Evolutionary conservation across 2,329 filamentous ascomycete genomes (phyloP).

Genomic region (Thermothelomyces thermophilus): DNA sequence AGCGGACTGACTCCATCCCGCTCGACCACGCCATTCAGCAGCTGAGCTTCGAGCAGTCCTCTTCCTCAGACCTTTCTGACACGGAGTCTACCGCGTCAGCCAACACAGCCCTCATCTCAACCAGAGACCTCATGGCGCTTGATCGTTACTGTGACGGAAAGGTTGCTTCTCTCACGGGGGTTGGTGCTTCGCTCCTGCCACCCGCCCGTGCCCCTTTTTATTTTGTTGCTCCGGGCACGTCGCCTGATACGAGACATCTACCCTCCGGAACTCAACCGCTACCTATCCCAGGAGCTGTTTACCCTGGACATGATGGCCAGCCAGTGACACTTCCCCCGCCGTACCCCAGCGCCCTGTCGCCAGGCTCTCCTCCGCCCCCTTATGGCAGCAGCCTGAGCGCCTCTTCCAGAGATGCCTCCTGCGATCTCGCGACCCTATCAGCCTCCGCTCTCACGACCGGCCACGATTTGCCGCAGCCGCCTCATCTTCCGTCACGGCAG

Average conservation of each 20-base stretch:
- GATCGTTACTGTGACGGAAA: slow-evolving; percentile 35
- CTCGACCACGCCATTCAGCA: slow-evolving; percentile 1
- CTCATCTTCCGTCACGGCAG: slow-evolving; percentile 20
- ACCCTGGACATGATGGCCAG: slow-evolving; percentile 23
- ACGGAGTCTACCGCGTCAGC: slow-evolving; percentile 33
- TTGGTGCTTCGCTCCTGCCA: slow-evolving; percentile 35
- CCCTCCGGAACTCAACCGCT: slow-evolving; percentile 32
- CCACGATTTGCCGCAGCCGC: slow-evolving; percentile 18
- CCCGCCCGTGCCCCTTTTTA: slow-evolving; percentile 30
- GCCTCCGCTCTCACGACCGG: slow-evolving; percentile 26
- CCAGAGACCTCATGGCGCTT: slow-evolving; percentile 46
- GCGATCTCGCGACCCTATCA: slow-evolving; percentile 22
- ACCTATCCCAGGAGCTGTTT: slow-evolving; percentile 17
- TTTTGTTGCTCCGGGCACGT: slow-evolving; percentile 32
- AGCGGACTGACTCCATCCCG: slow-evolving; percentile 5
- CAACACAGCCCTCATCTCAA: slow-evolving; percentile 45
- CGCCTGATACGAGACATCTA: slow-evolving; percentile 30
- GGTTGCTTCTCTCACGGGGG: slow-evolving; percentile 35
- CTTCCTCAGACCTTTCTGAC: slow-evolving; percentile 31
- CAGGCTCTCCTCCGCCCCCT: slow-evolving; percentile 28
- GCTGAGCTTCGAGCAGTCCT: slow-evolving; percentile 27
- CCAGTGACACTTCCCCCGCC: slow-evolving; percentile 26
- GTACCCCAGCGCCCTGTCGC: slow-evolving; percentile 19
- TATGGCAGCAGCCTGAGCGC: slow-evolving; percentile 31
- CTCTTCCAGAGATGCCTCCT: slow-evolving; percentile 10